A percentile compares a stretch with the other conserved stretches of the same genome.
Conservation (phyloP, 192 early-diverging fungal genomes). For the Obelidium mucronatum region DNA sequence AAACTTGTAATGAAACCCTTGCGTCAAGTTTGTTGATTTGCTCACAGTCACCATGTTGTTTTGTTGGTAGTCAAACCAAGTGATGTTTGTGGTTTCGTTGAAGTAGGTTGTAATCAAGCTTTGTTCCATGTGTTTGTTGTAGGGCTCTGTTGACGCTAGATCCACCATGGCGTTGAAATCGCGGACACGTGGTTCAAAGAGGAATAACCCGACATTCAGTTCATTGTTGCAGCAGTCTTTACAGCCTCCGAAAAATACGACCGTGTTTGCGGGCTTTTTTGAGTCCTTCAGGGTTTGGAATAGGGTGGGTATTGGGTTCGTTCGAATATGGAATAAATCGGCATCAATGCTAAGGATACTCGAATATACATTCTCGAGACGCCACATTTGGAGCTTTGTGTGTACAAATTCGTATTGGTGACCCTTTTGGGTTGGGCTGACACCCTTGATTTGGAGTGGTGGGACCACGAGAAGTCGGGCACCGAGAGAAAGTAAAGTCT, state of each 20-base stretch:
- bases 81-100: neutral
- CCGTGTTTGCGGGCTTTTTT: neutral
- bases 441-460: neutral
- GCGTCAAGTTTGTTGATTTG: neutral
- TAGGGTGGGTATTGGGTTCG: neutral
- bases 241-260: neutral
- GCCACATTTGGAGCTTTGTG: conserved; percentile 10
- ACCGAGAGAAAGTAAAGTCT: neutral
- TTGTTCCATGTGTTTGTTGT: neutral
- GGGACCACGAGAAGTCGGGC: conserved; percentile 9
- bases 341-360: neutral
- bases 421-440: neutral
- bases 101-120: neutral
- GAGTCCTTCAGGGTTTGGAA: neutral
- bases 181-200: neutral
- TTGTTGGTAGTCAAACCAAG: neutral
- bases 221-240: neutral
- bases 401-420: neutral
- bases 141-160: neutral
- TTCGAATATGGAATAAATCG: neutral
- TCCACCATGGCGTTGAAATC: neutral
- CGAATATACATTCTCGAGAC: conserved; percentile 2
- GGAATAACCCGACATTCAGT: neutral
- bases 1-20: neutral
- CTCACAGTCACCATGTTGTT: neutral